A percentile compares a stretch with the other conserved stretches of the same genome.
phyloP scores from a whole-genome alignment of 139 green algal genomes.

The Raphidocelis subcapitata region DNA sequence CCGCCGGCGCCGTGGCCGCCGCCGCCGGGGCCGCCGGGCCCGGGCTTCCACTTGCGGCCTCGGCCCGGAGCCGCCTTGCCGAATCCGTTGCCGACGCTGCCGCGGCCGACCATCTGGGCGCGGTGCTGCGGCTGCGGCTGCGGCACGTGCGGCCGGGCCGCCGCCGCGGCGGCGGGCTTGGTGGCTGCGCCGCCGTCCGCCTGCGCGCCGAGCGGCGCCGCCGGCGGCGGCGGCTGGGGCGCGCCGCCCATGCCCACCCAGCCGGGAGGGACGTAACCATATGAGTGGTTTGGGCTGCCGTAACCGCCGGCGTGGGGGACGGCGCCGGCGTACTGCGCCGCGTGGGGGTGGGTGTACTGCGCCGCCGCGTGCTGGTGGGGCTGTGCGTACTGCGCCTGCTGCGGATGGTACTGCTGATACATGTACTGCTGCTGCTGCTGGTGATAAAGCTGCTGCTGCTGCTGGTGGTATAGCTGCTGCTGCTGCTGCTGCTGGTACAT shows the following conservation, averaged over 20 bases:
- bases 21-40: constrained; percentile 19
- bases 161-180: no score
- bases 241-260: not conserved
- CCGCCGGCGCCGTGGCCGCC: not conserved
- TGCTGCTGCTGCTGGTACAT: constrained; percentile 11
- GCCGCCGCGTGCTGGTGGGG: not conserved
- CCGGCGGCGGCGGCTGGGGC: not conserved
- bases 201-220: no score
- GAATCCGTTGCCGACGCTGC: not conserved
- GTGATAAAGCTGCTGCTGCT: not conserved
- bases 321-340: no score
- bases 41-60: not conserved
- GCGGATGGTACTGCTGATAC: constrained; percentile 27
- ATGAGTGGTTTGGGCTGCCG: not conserved
- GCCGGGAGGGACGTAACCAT: not conserved
- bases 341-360: no score
- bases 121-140: constrained; percentile 6
- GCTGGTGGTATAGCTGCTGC: not conserved
- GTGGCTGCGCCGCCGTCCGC: no score
- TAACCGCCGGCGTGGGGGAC: no score
- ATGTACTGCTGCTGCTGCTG: constrained; percentile 9
- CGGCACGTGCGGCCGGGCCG: not conserved
- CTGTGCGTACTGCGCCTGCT: constrained; percentile 24
- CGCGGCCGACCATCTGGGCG: not conserved
- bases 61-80: not conserved